Base-by-base conservation (phyloP, 2,329 filamentous ascomycete species). In the Aspergillus costaricaensis region DNA sequence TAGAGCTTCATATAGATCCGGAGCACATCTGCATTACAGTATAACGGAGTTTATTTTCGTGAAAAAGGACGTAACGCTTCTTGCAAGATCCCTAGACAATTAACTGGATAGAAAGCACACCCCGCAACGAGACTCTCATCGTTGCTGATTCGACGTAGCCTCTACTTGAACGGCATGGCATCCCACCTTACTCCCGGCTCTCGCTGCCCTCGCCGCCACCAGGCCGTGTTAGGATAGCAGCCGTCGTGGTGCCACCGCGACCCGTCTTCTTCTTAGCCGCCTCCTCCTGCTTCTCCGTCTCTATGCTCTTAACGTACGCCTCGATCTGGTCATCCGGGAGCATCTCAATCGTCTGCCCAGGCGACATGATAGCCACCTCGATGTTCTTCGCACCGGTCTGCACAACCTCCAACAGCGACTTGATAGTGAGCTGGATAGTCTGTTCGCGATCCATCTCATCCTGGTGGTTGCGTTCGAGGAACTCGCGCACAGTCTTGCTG, bases 331-430 rank as follows among this genome's bases (percentile, higher is more conserved):
- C 94, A 32, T 94, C 90, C 2, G 92, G 91, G 69, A 99, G 85
- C 88, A 96, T 93, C 83, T 98, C 93, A 65, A 99, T 87, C 15
- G 85, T 79, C 83, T 96, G 92, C 55, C 92, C 93, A 6, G 95
- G 93, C 7, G 92, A 91, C 92, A 98, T 97, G 74, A 99, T 89
- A 60, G 96, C 95, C 73, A 99, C 98, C 82, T 99, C 95, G 73
- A 99, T 99, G 80, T 99, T 99, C 88, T 99, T 99, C 56, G 95
- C 95, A 65, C 95, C 95, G 2, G 95, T 99, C 81, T 99, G 95
- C 64, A 99, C 95, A 57, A 99, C 95, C 79, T 99, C 95, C 62
- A 99, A 83, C 66, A 99, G 86, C 41, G 95, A 99, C 84, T 99
- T 99, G 83, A 99, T 96, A 7, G 95, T 95, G 70, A 99, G 84